Evolutionary conservation across 306 rosid genomes (phyloP), one percentile per base, ranked within the genome.

Genomic region (Malus orientalis): DNA sequence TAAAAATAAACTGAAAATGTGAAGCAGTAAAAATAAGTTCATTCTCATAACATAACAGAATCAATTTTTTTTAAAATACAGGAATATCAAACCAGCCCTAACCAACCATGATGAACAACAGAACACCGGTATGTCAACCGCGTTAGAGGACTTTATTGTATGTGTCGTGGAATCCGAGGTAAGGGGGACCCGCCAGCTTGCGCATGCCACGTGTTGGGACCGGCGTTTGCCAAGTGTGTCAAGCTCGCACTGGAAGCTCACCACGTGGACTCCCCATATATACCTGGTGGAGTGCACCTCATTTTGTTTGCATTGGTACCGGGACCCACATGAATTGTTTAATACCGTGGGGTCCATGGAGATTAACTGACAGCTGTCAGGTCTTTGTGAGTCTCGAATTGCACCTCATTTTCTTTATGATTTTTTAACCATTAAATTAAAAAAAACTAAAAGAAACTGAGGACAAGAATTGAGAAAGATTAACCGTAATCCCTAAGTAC

Each of bases 261-360:
- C 75, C 90, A 88, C 90, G 90, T 87, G 87, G 90, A 71, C 25
- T 20, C 33, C 36, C 13, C 15, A 69, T 3, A 51, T 62, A 12
- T 15, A 13, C 45, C 33, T 57, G 11, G 75, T 53, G 76, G 27
- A 45, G 69, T 29, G 27, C 53, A 23, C n/a, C 8, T 68, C 25
- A 2, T 10, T 66, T 63, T 3, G 25, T 20, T 55, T 23, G 59
- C 68, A 25, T 65, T 15, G 18, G 23, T 47, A 19, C 13, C 30
- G 68, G 78, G 45, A 32, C 45, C 49, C 60, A 10, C 61, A 29
- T 16, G 5, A 11, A 7, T 29, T 74, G 25, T 22, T 23, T 23
- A 58, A 58, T n/a, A 9, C 6, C 2, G 4, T 7, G 47, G 45
- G 61, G 22, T 4, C 47, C 29, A 76, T 22, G 14, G 0, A 9